phyloP scores from a whole-genome alignment of 257 asterid species.

The Penstemon davidsonii region DNA sequence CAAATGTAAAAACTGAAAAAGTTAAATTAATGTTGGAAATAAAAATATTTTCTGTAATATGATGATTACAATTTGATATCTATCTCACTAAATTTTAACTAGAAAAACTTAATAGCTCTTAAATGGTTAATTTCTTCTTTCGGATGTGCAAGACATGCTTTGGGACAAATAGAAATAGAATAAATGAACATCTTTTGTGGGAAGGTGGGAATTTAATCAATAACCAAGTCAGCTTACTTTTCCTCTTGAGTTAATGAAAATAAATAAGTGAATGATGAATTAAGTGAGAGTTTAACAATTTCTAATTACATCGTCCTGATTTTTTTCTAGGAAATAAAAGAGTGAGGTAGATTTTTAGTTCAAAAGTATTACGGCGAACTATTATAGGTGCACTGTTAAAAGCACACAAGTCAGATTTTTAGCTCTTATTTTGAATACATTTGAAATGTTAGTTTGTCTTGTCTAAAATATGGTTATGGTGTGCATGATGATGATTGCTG shows the following conservation, averaged over 20 bases:
- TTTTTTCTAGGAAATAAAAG: neutral
- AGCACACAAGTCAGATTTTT: conserved; percentile 16
- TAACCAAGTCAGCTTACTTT: neutral
- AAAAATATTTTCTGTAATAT: no score
- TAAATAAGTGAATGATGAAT: neutral
- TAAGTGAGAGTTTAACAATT: neutral
- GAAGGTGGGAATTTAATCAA: neutral
- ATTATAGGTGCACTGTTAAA: neutral
- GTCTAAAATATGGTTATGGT: neutral
- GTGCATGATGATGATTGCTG: conserved; percentile 13
- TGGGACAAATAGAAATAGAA: no score
- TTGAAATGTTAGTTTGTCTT: conserved; percentile 8
- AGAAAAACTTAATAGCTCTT: no score
- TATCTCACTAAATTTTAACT: no score
- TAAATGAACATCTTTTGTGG: no score
- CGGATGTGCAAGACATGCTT: no score
- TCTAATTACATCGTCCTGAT: neutral
- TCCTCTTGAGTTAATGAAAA: neutral
- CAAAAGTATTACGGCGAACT: conserved; percentile 11
- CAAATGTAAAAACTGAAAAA: no score
- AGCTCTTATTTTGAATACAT: neutral
- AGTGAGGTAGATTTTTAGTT: neutral
- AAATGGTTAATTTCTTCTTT: no score
- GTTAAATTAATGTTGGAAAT: no score
- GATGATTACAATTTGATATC: no score